Conservation (phyloP, 805 yeast species). For the Metschnikowia santaceciliae region DNA sequence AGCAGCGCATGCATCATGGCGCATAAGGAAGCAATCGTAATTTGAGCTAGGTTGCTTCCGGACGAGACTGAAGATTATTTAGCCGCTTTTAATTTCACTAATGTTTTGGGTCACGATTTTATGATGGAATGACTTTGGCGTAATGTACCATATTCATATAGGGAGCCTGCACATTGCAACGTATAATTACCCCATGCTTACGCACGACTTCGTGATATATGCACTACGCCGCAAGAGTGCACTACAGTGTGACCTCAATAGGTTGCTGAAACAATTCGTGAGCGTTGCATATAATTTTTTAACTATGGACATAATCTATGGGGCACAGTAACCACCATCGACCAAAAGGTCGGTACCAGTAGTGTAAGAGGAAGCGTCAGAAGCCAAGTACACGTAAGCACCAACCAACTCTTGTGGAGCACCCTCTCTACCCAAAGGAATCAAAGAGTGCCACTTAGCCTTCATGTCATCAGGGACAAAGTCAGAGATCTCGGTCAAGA, state of each 20-base stretch:
- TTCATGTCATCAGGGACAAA: constrained; percentile 32
- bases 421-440: constrained; percentile 47
- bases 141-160: neutral
- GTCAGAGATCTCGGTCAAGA: constrained; percentile 37
- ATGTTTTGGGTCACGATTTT: too few relatives aligned
- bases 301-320: constrained; percentile 7
- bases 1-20: neutral
- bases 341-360: constrained; percentile 44
- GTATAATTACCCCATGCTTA: neutral
- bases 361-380: constrained; percentile 41
- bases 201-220: neutral
- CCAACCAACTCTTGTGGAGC: constrained; percentile 43
- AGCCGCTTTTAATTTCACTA: too few relatives aligned
- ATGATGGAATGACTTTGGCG: neutral
- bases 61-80: neutral
- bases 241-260: neutral
- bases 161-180: neutral
- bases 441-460: constrained; percentile 37
- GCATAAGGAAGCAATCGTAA: neutral
- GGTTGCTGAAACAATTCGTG: neutral
- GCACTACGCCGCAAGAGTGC: neutral
- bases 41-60: neutral
- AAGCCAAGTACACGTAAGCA: constrained; percentile 43
- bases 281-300: neutral
- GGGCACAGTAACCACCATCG: constrained; percentile 44